Base-by-base conservation (phyloP, 2,329 filamentous ascomycete species). In the Fusarium sp. region DNA sequence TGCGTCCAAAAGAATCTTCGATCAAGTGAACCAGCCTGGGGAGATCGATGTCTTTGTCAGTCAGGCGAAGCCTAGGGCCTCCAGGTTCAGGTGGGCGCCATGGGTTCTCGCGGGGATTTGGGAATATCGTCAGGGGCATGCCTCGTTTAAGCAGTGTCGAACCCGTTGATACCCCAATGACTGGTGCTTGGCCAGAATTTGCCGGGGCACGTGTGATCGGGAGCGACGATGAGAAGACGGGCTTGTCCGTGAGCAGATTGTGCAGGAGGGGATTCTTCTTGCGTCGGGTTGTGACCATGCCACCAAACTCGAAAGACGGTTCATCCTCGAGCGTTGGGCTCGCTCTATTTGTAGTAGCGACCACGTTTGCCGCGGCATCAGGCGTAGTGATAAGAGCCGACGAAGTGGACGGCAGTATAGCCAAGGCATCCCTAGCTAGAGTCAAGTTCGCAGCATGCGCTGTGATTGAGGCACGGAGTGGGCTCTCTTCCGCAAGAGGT, bases 221-320 rank as follows among this genome's bases (percentile, higher is more conserved):
- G 0, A 99, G 86, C 1, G 97, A 99, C 2, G 97, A 97, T 1
- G 97, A 98, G 74, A 95, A 93, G 16, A 95, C 90, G 0, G 97
- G 96, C 79, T 98, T 97, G 83, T 99, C 97, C 2, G 97, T 99
- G 11, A 99, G 88, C 2, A 99, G 90, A 78, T 98, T 98, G 83
- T 99, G 95, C 54, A 99, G 97, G 2, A 99, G 86, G 0, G 95
- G 95, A 78, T 99, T 99, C 79, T 89, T 88, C 66, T 85, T 87
- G 56, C 85, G 85, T 66, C 89, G 84, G 0, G 89, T 91, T 25
- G 86, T 86, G 4, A 90, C 88, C 69, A 87, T 88, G 31, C 84
- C 85, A 3, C 87, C 83, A 22, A 86, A 84, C 1, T 83, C 83
- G 73, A 80, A 82, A 88, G 85, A 81, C 88, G 86, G 63, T 89